Percentiles rank a stretch among this genome's conserved stretches.
Evolutionary conservation across 345 rosid species (phyloP).

Genomic region (Syzygium grande): DNA sequence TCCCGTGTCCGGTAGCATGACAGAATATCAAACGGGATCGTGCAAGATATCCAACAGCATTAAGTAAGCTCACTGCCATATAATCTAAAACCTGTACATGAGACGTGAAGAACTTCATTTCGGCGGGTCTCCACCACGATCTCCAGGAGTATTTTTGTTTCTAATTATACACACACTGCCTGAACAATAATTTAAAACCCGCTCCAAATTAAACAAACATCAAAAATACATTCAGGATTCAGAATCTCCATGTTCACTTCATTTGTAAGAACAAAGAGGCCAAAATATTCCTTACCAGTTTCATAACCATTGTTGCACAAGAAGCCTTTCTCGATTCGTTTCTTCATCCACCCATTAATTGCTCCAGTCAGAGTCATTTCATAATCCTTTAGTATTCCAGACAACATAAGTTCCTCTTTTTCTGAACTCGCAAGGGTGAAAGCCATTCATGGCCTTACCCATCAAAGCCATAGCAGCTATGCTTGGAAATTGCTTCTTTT

Average conservation of each 20-base stretch:
- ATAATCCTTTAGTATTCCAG: slow-evolving; percentile 44
- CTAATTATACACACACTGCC: neutral
- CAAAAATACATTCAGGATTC: neutral
- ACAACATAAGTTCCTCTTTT: slow-evolving; percentile 40
- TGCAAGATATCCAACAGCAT: neutral
- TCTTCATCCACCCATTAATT: neutral
- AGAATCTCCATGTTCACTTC: neutral
- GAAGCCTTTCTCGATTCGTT: neutral
- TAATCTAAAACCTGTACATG: neutral
- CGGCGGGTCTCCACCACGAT: neutral
- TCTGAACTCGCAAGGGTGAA: slow-evolving; percentile 45
- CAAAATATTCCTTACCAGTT: neutral
- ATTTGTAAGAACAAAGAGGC: neutral
- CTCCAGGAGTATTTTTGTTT: neutral
- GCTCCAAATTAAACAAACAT: neutral
- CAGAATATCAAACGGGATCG: neutral
- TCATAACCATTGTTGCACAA: neutral
- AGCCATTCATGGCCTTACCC: slow-evolving; percentile 77
- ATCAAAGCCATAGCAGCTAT: slow-evolving; percentile 94
- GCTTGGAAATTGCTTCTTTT: slow-evolving; percentile 72
- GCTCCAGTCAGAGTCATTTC: neutral
- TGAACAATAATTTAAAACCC: neutral
- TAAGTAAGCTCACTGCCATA: neutral
- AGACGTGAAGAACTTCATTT: neutral
- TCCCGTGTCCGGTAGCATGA: neutral